A percentile compares a stretch with the other conserved stretches of the same genome.
Evolutionary conservation across 2,329 filamentous ascomycete genomes (phyloP).

Genomic region (Cladosporium cucumerinum): DNA sequence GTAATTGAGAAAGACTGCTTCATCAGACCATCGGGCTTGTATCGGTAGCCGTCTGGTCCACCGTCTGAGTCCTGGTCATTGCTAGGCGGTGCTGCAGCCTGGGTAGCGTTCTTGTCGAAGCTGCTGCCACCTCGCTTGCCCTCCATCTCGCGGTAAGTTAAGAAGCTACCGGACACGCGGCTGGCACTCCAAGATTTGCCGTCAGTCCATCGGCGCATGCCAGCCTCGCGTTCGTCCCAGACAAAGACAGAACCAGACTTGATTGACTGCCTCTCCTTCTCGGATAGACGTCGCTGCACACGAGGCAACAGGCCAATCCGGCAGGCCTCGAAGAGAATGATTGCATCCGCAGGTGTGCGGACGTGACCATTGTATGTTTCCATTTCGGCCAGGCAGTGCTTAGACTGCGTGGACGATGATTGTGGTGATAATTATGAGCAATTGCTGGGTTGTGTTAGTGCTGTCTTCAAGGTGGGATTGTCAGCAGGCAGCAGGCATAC

Average conservation of each 20-base stretch:
- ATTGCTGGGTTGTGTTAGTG: not conserved
- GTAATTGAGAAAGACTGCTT: slow-evolving; percentile 99
- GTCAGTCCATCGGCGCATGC: slow-evolving; percentile 98
- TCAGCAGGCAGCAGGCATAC: slow-evolving; percentile 6
- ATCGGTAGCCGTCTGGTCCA: slow-evolving; percentile 81
- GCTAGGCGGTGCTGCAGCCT: slow-evolving; percentile 73
- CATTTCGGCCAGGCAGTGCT: slow-evolving; percentile 52
- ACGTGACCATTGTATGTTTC: slow-evolving; percentile 96
- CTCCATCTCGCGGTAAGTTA: slow-evolving; percentile 98
- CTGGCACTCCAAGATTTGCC: slow-evolving; percentile 99
- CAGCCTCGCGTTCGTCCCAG: slow-evolving; percentile 98
- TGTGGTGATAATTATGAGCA: not conserved
- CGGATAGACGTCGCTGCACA: slow-evolving; percentile 87
- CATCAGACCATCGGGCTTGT: slow-evolving; percentile 96
- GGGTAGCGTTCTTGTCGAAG: slow-evolving; percentile 56
- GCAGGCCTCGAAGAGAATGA: slow-evolving; percentile 98
- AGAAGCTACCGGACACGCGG: slow-evolving; percentile 91
- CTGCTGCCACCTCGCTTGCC: slow-evolving; percentile 81
- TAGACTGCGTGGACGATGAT: not conserved
- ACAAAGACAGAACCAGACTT: slow-evolving; percentile 96
- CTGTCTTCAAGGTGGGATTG: not conserved
- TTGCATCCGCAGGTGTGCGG: slow-evolving; percentile 91
- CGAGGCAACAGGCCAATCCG: slow-evolving; percentile 82
- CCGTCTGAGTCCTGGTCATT: slow-evolving; percentile 79
- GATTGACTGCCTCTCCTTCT: slow-evolving; percentile 96